A percentile compares a stretch with the other conserved stretches of the same genome.
These are phyloP conservation scores for Calocera viscosa DNA, from an alignment of 768 basidiomycete genomes.

Conservation along the genomic window DNA sequence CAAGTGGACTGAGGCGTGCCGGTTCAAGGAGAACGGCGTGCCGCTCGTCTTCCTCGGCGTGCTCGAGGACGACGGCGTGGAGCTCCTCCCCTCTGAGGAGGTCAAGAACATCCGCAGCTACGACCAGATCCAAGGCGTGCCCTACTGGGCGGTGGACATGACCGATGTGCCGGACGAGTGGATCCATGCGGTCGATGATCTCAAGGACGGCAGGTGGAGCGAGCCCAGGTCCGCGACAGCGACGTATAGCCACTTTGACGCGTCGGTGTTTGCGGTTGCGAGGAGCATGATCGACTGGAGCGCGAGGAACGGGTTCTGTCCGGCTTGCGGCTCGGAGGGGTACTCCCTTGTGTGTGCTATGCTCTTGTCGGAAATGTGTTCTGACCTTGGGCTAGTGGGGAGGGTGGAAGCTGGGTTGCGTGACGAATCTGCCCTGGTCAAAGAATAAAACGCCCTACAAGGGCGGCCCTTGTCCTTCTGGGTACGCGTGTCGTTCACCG, in stretches of 20 bases:
- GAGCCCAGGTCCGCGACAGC: constrained; percentile 51
- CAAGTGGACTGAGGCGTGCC: neutral
- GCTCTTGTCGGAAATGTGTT: neutral
- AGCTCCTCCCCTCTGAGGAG: constrained; percentile 53
- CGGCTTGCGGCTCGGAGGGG: constrained; percentile 67
- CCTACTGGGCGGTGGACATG: constrained; percentile 77
- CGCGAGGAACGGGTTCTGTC: constrained; percentile 80
- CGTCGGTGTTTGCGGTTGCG: constrained; percentile 64
- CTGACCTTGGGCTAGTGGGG: constrained; percentile 43
- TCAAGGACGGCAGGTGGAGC: constrained; percentile 39
- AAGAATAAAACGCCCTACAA: constrained; percentile 39
- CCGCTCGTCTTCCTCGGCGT: constrained; percentile 76
- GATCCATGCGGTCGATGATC: constrained; percentile 27
- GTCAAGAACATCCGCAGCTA: constrained; percentile 37
- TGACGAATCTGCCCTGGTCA: constrained; percentile 60
- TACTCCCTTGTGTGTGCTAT: constrained; percentile 42
- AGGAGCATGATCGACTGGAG: constrained; percentile 91
- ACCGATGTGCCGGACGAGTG: constrained; percentile 30
- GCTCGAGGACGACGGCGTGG: constrained; percentile 41
- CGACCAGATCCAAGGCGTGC: constrained; percentile 59
- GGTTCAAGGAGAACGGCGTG: constrained; percentile 26
- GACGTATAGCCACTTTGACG: constrained; percentile 49
- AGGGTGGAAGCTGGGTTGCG: constrained; percentile 87
- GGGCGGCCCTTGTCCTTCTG: constrained; percentile 53
- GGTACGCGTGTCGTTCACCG: constrained; percentile 33